A percentile compares a stretch with the other conserved stretches of the same genome.
Conservation (phyloP, 2,329 filamentous ascomycete genomes). For the Kalaharituber pfeilii region DNA sequence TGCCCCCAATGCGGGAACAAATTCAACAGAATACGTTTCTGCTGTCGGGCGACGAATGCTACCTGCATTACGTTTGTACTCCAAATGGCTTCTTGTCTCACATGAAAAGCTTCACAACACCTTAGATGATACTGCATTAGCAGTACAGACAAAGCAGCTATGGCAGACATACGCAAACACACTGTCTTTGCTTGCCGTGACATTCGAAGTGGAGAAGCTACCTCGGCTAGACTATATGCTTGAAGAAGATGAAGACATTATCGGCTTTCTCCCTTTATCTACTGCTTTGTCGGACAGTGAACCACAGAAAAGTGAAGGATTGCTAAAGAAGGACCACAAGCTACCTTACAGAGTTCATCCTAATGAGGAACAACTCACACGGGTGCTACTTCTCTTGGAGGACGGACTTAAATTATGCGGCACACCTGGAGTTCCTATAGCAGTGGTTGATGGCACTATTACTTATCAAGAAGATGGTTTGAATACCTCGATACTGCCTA, state of each 20-base stretch:
- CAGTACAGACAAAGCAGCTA: slow-evolving; percentile 41
- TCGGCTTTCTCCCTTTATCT: slow-evolving; percentile 45
- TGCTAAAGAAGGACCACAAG: slow-evolving; percentile 10
- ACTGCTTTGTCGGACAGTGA: slow-evolving; percentile 26
- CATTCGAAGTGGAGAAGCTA: slow-evolving; percentile 41
- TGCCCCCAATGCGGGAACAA: slow-evolving; percentile 27
- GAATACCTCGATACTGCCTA: slow-evolving; percentile 10
- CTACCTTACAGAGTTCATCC: slow-evolving; percentile 36
- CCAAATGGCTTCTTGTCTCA: slow-evolving; percentile 46
- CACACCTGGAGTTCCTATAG: slow-evolving; percentile 15
- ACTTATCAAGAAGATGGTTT: slow-evolving; percentile 17
- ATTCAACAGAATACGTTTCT: slow-evolving; percentile 31
- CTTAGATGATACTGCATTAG: slow-evolving; percentile 36
- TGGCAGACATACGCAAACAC: slow-evolving; percentile 50
- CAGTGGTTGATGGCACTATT: slow-evolving; percentile 15
- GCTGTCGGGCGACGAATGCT: slow-evolving; percentile 43
- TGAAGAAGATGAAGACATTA: slow-evolving; percentile 48
- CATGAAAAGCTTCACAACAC: slow-evolving; percentile 38
- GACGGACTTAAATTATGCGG: slow-evolving; percentile 39
- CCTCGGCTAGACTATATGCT: slow-evolving; percentile 44
- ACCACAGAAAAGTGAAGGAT: slow-evolving; percentile 8
- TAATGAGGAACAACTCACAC: slow-evolving; percentile 48
- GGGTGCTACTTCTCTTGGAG: slow-evolving; percentile 44
- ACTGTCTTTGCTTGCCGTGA: slow-evolving; percentile 40
- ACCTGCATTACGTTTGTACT: slow-evolving; percentile 49